Base-by-base conservation (phyloP, 495 filamentous ascomycete genomes). In the Podospora tetraspora region DNA sequence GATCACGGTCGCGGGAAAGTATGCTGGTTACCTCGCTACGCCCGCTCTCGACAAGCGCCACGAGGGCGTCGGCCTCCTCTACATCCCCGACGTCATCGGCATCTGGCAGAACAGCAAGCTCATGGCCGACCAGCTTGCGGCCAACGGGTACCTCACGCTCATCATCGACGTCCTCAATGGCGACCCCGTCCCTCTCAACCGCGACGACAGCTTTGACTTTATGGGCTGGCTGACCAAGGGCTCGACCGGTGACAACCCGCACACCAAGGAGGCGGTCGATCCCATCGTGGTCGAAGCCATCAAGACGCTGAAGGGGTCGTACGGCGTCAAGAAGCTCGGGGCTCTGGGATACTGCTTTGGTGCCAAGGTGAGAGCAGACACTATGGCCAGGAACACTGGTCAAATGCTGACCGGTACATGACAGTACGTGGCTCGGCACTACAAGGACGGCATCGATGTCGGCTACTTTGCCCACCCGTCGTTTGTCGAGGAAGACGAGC, bases 341-440 rank as follows among this genome's bases (percentile, higher is more conserved):
- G 87, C 83, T 69, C 83, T 90, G 2, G 92, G 92, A 10, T 93
- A 94, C 81, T 94, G 92, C 80, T 94, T 93, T 73, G 92, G 91
- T 30, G 84, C 83, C 68, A 87, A 86, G 81, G 79, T 84, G 77
- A 9, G n/a, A 25, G 5, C 10, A 24, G 13, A 16, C 2, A 9
- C n/a, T 0, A 0, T 25, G 19, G 10, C 3, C 23, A 7, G 10
- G 12, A 16, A 3, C 19, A n/a, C 43, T 52, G 43, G 43, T 5
- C 27, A 11, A 27, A 60, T 60, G 16, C 59, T 60, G 3, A 60
- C 59, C 8, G 19, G 43, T 7, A 6, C 34, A 21, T 43, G 25
- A 27, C 65, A 83, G 82, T 84, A 80, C 73, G 79, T 83, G 3
- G 74, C 74, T 61, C 79, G 82, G 12, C 80, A 84, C 76, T 81